Evolutionary conservation across 805 yeast species (phyloP).

Genomic region (Monosporozyma aquatica): DNA sequence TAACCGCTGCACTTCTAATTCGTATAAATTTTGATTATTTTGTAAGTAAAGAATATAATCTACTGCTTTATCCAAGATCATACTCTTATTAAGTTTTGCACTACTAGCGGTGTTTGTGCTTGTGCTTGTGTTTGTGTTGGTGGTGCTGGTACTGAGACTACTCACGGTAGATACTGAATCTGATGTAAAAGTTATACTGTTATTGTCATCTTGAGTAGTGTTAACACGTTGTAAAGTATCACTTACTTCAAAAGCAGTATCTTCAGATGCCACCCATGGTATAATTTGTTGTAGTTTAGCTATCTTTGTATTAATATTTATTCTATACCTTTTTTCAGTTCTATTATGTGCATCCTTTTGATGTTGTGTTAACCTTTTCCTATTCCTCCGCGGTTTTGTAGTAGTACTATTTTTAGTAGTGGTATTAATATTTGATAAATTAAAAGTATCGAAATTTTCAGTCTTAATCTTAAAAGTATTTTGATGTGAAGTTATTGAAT

Average conservation of each 20-base stretch:
- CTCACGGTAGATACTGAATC: background rate
- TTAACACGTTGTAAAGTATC: conserved; percentile 10
- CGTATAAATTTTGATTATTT: conserved; percentile 35
- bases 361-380: conserved; percentile 45
- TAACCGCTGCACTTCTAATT: conserved; percentile 28
- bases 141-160: too few relatives aligned
- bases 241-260: conserved; percentile 47
- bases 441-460: background rate
- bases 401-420: background rate
- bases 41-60: conserved; percentile 49
- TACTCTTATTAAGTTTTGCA: conserved; percentile 53
- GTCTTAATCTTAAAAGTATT: background rate
- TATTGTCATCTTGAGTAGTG: background rate
- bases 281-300: conserved; percentile 58
- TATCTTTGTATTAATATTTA: conserved; percentile 62
- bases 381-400: conserved; percentile 14
- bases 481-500: background rate
- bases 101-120: too few relatives aligned
- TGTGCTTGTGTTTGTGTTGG: too few relatives aligned
- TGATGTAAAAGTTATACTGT: background rate
- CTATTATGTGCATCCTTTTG: conserved; percentile 67
- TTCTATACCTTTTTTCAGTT: conserved; percentile 62
- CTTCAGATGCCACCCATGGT: conserved; percentile 57
- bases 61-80: conserved; percentile 61
- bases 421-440: background rate